Evolutionary conservation across 768 basidiomycete species (phyloP), one percentile per base, ranked within the genome.

Genomic region (Rhodotorula paludigena): DNA sequence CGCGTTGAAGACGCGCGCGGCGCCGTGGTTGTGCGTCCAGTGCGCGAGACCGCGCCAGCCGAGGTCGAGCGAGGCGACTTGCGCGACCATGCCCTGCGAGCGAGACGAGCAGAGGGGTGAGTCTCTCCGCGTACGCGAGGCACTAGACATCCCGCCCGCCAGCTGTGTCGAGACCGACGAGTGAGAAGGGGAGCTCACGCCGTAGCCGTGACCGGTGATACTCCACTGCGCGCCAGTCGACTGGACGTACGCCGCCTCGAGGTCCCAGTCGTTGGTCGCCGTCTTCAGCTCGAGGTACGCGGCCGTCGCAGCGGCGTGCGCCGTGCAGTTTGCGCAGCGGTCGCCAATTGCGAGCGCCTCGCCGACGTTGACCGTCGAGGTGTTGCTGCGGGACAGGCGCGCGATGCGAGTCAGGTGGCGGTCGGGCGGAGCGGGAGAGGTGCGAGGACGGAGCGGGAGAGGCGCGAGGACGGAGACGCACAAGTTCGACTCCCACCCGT

Each of bases 271-370:
- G 57, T 73, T 66, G 15, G 73, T 75, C 3, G 57, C 56, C 54
- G 72, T 66, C 56, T 63, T 63, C n/a, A 65, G 72, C 59, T 75
- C 74, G 48, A 71, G 64, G 66, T 74, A 75, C 1, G 71, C 71
- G 41, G 68, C 60, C 6, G 72, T 48, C 14, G 71, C 71, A 5
- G 57, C 71, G 18, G 65, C 68, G 58, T 75, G 73, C 2, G 73
- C 74, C 5, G 65, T 71, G 60, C 74, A 75, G 54, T 64, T 53
- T 7, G 52, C 51, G 54, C 74, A 75, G 36, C 28, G 28, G 15
- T n/a, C 21, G 38, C 68, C 66, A n/a, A 72, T 60, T 60, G 63
- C 63, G 12, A 72, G 44, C 16, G 45, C 23, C 11, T 53, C 58
- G 41, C 63, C 64, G 57, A 74, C 71, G 55, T 64, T 56, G 41